phyloP scores from a whole-genome alignment of 768 basidiomycete genomes.

The Suillus brevipes region DNA sequence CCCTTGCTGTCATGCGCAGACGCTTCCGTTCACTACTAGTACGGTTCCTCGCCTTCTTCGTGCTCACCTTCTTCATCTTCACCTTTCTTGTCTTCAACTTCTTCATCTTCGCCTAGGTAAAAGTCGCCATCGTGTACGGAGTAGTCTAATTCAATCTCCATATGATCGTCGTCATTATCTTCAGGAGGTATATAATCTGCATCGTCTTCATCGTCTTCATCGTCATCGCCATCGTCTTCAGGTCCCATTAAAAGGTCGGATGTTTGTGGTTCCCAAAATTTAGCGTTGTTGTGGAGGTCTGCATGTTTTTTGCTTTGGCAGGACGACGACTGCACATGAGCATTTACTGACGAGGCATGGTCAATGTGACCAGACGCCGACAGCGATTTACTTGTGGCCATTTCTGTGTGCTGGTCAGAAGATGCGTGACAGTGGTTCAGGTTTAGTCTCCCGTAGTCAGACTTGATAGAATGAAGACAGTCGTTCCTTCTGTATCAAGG shows the following conservation, averaged over 20 bases:
- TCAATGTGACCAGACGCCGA: constrained; percentile 25
- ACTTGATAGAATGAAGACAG: too few relatives aligned
- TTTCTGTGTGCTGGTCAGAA: constrained; percentile 43
- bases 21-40: too few relatives aligned
- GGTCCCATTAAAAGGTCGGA: constrained; percentile 29
- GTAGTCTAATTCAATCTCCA: not conserved
- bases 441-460: too few relatives aligned
- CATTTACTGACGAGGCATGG: constrained; percentile 20
- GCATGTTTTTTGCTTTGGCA: not conserved
- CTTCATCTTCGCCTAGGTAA: not conserved
- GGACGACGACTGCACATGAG: constrained; percentile 16
- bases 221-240: constrained; percentile 39
- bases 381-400: constrained; percentile 26
- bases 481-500: too few relatives aligned
- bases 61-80: not conserved
- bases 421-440: not conserved
- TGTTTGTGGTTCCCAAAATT: constrained; percentile 30
- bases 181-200: constrained; percentile 15
- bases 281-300: constrained; percentile 44
- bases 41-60: not conserved
- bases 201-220: constrained; percentile 12
- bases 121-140: not conserved
- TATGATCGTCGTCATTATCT: constrained; percentile 18
- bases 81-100: constrained; percentile 4
- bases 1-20: too few relatives aligned